phyloP scores from a whole-genome alignment of 768 basidiomycete species.

The Naganishia vishniacii region DNA sequence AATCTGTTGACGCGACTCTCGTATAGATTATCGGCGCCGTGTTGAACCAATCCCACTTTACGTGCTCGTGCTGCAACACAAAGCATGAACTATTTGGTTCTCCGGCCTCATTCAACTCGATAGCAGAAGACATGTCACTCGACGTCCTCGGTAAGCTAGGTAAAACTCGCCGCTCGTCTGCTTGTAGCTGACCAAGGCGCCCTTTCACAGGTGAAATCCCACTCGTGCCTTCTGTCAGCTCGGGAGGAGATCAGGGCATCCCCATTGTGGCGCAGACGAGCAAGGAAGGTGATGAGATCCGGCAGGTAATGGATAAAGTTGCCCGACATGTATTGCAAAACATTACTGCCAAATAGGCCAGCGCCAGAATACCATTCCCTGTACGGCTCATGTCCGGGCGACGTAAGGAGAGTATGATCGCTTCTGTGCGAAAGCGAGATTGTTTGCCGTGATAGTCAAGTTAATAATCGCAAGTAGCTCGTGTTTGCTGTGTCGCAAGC shows the following conservation, averaged over 20 bases:
- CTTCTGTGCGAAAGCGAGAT: no score
- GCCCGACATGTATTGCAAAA: conserved; percentile 36
- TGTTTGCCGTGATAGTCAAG: no score
- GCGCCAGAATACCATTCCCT: no score
- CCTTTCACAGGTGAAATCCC: conserved; percentile 58
- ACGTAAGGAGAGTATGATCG: no score
- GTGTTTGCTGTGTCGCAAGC: no score
- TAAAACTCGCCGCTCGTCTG: neutral
- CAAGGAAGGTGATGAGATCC: conserved; percentile 38
- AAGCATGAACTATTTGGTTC: conserved; percentile 67
- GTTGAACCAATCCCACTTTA: conserved; percentile 80
- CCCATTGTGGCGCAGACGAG: conserved; percentile 44
- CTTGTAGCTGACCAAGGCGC: neutral
- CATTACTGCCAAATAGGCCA: neutral
- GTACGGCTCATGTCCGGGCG: no score
- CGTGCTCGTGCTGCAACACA: conserved; percentile 66
- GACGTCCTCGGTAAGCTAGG: conserved; percentile 57
- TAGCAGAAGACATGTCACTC: conserved; percentile 58
- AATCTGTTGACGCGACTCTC: no score
- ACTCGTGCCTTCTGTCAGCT: conserved; percentile 68
- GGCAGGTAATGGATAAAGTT: conserved; percentile 36
- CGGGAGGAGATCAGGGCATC: conserved; percentile 63
- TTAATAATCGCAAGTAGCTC: no score
- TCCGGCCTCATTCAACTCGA: conserved; percentile 59
- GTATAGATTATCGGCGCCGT: conserved; percentile 74